Conservation (phyloP, 2,329 filamentous ascomycete species). For the Sporothrix pseudoabietina region DNA sequence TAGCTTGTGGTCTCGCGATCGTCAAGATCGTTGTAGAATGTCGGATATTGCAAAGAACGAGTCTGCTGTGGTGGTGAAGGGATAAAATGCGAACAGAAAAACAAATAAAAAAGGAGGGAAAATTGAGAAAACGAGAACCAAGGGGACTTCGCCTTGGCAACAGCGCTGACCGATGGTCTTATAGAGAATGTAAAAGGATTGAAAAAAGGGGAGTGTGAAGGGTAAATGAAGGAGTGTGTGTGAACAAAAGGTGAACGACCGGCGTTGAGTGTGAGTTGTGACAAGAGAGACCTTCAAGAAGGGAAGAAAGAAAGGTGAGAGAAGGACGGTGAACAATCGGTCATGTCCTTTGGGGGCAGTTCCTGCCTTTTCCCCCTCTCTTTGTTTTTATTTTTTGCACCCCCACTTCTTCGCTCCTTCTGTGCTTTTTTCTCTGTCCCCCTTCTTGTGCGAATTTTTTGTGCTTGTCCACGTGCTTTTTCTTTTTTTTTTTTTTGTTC, state of each 20-base stretch:
- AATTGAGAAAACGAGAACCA: neutral
- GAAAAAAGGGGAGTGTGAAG: neutral
- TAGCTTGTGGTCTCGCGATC: conserved; percentile 14
- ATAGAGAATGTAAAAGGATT: neutral
- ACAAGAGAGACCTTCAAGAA: conserved; percentile 30
- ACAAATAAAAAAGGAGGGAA: neutral
- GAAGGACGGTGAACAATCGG: conserved; percentile 21
- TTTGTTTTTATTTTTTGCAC: conserved; percentile 5
- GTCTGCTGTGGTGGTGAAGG: neutral
- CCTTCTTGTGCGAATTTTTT: conserved; percentile 19
- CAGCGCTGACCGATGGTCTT: conserved; percentile 6
- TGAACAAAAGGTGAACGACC: conserved; percentile 30
- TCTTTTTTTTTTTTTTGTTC: conserved; percentile 16
- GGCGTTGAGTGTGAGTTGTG: conserved; percentile 27
- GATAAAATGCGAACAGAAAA: neutral
- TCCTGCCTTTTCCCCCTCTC: conserved; percentile 15
- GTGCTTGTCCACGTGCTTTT: conserved; percentile 16
- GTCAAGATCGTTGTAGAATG: conserved; percentile 20
- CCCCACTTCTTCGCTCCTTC: neutral
- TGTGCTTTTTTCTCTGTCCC: neutral
- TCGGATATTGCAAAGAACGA: neutral
- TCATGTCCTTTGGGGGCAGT: conserved; percentile 2
- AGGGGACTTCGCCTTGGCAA: conserved; percentile 1
- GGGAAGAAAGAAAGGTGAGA: conserved; percentile 17
- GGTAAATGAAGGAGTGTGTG: conserved; percentile 14